Evolutionary conservation across 257 asterid species (phyloP), one percentile per base, ranked within the genome.

Genomic region (Hygrophila difformis): DNA sequence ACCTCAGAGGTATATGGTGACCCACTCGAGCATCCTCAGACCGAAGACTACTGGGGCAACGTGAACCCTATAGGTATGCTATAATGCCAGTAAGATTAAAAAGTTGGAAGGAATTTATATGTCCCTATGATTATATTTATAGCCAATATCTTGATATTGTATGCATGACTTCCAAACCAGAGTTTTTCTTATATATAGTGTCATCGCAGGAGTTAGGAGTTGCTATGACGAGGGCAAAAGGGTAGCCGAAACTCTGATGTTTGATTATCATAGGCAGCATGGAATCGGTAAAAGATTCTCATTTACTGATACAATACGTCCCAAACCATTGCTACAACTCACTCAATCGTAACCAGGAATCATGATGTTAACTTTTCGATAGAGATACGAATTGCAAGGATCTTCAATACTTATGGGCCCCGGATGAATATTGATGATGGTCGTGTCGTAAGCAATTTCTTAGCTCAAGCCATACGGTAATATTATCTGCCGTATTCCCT

Each of bases 141-240:
- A 3, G 22, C 19, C 23, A 9, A 12, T 15, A 40, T 8, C 0
- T 16, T 8, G n/a, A 18, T 41, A 10, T 18, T 19, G 3, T 35
- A 78, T 77, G 67, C 57, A 21, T 45, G 13, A 38, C 48, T 20
- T 29, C 40, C 34, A 34, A 14, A 18, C 20, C 24, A n/a, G n/a
- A n/a, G n/a, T n/a, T n/a, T n/a, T n/a, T n/a, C n/a, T n/a, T n/a
- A n/a, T n/a, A n/a, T n/a, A 31, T 42, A n/a, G 20, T 49, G 48
- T 42, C 12, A 15, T 47, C 70, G 68, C 79, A 88, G 97, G 97
- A 49, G 97, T 88, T 35, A 70, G 97, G 75, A 88, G 95, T 47
- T 87, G 97, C 60, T 88, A 88, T n/a, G 97, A 88, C n/a, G 96
- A 85, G 69, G 96, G 97, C 12, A 88, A 88, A 61, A 73, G 95